Percentiles rank a stretch among this genome's conserved stretches.
Conservation (phyloP, 345 rosid genomes). For the Euphorbia lathyris region DNA sequence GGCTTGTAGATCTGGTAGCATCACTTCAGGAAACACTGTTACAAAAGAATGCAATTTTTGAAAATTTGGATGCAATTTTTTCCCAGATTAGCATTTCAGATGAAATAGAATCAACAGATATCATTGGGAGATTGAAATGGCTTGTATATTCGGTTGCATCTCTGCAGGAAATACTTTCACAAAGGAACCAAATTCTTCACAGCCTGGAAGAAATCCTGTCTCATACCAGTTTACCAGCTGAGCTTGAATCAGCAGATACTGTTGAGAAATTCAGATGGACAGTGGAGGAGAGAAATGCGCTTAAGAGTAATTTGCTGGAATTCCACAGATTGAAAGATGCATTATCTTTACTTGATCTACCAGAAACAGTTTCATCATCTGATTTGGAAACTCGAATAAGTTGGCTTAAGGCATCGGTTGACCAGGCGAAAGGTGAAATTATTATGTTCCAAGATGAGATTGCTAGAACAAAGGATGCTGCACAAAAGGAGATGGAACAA, state of each 20-base stretch:
- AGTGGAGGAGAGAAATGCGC: conserved; percentile 57
- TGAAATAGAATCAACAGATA: conserved; percentile 20
- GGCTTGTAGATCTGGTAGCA: conserved; percentile 28
- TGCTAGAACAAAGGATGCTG: conserved; percentile 39
- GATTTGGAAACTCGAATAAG: conserved; percentile 54
- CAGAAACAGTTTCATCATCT: conserved; percentile 47
- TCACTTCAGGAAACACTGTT: conserved; percentile 17
- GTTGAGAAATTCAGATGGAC: conserved; percentile 36
- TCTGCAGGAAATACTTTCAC: conserved; percentile 21
- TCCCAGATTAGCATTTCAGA: conserved; percentile 11
- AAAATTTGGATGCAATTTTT: conserved; percentile 23
- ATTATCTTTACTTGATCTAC: conserved; percentile 51
- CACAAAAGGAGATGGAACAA: conserved; percentile 44
- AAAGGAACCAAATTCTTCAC: conserved; percentile 12
- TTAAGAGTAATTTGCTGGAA: conserved; percentile 44
- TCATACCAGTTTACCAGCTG: conserved; percentile 15
- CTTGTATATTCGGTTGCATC: conserved; percentile 18
- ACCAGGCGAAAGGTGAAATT: conserved; percentile 48
- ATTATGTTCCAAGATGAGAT: conserved; percentile 48
- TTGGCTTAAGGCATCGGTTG: conserved; percentile 69
- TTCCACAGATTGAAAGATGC: conserved; percentile 56
- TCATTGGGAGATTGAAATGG: conserved; percentile 22
- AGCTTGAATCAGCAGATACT: conserved; percentile 14
- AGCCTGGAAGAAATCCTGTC: conserved; percentile 23
- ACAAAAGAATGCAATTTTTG: conserved; percentile 11